A percentile compares a stretch with the other conserved stretches of the same genome.
phyloP scores from a whole-genome alignment of 2,329 filamentous ascomycete genomes.

The Exophiala xenobiotica region DNA sequence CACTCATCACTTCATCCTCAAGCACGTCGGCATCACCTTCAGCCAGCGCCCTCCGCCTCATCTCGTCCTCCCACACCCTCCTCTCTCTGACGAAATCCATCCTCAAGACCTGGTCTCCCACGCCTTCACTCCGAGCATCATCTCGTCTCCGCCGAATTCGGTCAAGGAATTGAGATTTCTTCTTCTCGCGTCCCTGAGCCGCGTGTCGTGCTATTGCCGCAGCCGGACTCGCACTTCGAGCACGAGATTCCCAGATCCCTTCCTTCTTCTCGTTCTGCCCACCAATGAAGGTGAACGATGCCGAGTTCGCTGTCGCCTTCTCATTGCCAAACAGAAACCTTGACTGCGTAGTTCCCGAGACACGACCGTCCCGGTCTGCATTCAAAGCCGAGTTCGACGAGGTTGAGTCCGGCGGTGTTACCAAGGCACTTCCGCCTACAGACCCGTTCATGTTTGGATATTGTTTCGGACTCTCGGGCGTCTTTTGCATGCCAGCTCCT shows the following conservation, averaged over 20 bases:
- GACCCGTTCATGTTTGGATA: neutral
- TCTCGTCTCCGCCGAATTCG: slow-evolving; percentile 41
- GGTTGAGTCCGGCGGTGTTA: slow-evolving; percentile 17
- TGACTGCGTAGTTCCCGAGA: no score
- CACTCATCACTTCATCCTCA: neutral
- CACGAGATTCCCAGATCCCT: slow-evolving; percentile 21
- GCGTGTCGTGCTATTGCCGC: slow-evolving; percentile 15
- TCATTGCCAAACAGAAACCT: neutral
- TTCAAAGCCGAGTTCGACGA: neutral
- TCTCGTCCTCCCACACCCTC: slow-evolving; percentile 40
- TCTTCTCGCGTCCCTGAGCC: slow-evolving; percentile 30
- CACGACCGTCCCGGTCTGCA: no score
- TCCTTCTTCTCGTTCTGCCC: neutral
- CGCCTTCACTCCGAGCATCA: slow-evolving; percentile 39
- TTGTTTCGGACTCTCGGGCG: slow-evolving; percentile 6
- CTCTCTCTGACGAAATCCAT: slow-evolving; percentile 43
- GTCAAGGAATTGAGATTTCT: slow-evolving; percentile 43
- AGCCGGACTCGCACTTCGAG: slow-evolving; percentile 17
- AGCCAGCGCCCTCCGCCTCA: slow-evolving; percentile 21
- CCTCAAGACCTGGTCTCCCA: slow-evolving; percentile 44
- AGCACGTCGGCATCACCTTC: slow-evolving; percentile 1
- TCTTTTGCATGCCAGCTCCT: slow-evolving; percentile 1
- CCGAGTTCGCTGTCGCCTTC: neutral
- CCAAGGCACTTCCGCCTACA: neutral
- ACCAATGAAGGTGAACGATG: no score